Evolutionary conservation across 768 basidiomycete species (phyloP).

Genomic region (Lanmaoa pseudosensibilis): DNA sequence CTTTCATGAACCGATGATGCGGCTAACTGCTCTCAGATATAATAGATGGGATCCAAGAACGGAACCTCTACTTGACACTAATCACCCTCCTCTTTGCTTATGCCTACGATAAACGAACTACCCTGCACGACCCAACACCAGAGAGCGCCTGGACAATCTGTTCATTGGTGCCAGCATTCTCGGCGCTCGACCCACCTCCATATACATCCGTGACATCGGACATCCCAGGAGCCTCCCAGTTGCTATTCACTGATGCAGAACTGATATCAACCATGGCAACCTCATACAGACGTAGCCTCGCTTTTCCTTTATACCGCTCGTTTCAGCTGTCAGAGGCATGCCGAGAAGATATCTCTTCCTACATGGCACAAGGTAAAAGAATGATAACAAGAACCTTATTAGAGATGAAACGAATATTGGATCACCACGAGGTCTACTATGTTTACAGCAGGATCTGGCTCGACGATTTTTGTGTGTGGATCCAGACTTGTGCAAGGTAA

Average conservation of each 20-base stretch:
- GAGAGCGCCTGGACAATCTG: slow-evolving; percentile 89
- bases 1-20: background rate
- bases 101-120: slow-evolving; percentile 78
- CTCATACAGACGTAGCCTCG: slow-evolving; percentile 72
- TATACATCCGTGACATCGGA: slow-evolving; percentile 32
- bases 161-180: slow-evolving; percentile 70
- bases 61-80: slow-evolving; percentile 66
- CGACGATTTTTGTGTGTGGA: slow-evolving; percentile 84
- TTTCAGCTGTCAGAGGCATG: slow-evolving; percentile 73
- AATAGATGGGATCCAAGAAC: slow-evolving; percentile 52
- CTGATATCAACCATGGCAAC: slow-evolving; percentile 52
- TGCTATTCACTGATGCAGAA: slow-evolving; percentile 43
- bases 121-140: slow-evolving; percentile 74
- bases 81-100: slow-evolving; percentile 76
- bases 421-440: slow-evolving; percentile 84
- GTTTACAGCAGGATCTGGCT: slow-evolving; percentile 88
- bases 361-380: slow-evolving; percentile 62
- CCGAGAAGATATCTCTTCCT: slow-evolving; percentile 55
- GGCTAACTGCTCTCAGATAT: slow-evolving; percentile 51
- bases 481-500: slow-evolving; percentile 67
- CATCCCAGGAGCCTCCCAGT: slow-evolving; percentile 1
- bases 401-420: slow-evolving; percentile 70
- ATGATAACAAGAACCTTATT: slow-evolving; percentile 64
- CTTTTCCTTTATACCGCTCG: slow-evolving; percentile 80
- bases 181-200: slow-evolving; percentile 77